These are phyloP conservation scores for Beauveria pseudobassiana DNA, from an alignment of 2,329 filamentous ascomycete species.

Conservation along the genomic window DNA sequence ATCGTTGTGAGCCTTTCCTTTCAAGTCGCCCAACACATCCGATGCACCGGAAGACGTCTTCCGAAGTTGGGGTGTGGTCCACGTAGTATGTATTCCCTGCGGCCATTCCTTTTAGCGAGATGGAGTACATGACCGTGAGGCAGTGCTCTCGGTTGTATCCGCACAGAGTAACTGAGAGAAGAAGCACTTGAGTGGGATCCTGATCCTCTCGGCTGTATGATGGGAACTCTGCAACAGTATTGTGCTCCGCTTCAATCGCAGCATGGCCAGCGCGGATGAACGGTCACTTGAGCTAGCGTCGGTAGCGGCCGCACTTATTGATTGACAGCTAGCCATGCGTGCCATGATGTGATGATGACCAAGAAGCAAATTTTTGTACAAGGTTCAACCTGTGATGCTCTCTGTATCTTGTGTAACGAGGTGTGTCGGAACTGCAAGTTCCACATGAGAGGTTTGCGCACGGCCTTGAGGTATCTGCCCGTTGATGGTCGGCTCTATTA, in stretches of 20 bases:
- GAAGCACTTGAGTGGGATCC: not conserved
- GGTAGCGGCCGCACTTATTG: not conserved
- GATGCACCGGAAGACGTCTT: not conserved
- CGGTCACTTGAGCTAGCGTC: not conserved
- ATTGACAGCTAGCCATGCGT: not conserved
- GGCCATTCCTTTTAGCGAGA: not conserved
- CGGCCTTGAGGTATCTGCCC: not conserved
- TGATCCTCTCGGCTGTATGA: not conserved
- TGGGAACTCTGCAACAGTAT: not conserved
- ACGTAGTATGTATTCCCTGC: not conserved
- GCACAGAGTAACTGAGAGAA: not conserved
- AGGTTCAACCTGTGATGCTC: not conserved
- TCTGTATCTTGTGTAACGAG: not conserved
- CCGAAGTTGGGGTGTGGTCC: not conserved
- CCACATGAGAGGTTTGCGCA: not conserved
- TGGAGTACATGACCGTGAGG: slow-evolving; percentile 1
- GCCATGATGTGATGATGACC: not conserved
- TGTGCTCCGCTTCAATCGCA: not conserved
- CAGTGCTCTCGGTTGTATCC: not conserved
- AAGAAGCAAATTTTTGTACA: not conserved
- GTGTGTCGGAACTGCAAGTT: not conserved
- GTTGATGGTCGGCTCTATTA: not conserved
- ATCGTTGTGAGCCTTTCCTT: not conserved
- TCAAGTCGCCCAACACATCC: not conserved
- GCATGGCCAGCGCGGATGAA: not conserved